phyloP scores from a whole-genome alignment of 2,329 filamentous ascomycete genomes.

The Microthyrium microscopicum region DNA sequence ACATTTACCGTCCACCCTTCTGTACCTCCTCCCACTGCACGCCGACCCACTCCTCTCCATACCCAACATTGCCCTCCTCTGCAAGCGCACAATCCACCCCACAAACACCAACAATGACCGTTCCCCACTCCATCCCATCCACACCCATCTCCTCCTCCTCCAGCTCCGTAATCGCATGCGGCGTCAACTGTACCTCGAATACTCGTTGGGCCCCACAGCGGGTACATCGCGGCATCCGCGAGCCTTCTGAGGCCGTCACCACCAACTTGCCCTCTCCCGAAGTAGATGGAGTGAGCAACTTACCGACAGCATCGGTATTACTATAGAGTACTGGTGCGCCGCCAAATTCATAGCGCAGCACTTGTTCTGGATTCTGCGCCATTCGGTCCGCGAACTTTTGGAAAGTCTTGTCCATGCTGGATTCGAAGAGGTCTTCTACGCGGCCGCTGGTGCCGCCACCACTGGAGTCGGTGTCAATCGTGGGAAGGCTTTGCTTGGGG shows the following conservation, averaged over 20 bases:
- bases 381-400: conserved; percentile 35
- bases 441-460: conserved; percentile 21
- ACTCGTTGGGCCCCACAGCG: conserved; percentile 60
- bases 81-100: conserved; percentile 57
- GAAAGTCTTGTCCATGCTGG: conserved; percentile 31
- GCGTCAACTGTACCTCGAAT: conserved; percentile 87
- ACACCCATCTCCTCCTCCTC: conserved; percentile 51
- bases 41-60: conserved; percentile 90
- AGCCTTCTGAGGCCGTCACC: conserved; percentile 15
- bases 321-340: conserved; percentile 55
- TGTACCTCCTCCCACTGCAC: conserved; percentile 85
- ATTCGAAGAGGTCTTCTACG: conserved; percentile 32
- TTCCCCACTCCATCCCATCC: conserved; percentile 97
- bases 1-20: conserved; percentile 1
- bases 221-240: conserved; percentile 53
- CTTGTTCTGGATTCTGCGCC: conserved; percentile 33
- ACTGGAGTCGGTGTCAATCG: conserved; percentile 18
- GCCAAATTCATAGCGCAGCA: conserved; percentile 32
- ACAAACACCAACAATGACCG: conserved; percentile 75
- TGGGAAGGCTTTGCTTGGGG: conserved; percentile 32
- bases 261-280: conserved; percentile 14
- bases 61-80: conserved; percentile 48
- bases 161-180: conserved; percentile 75
- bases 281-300: conserved; percentile 31
- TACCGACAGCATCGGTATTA: conserved; percentile 57